A percentile compares a stretch with the other conserved stretches of the same genome.
Evolutionary conservation across 139 green algal genomes (phyloP).

Genomic region (Coelastrella sp.): DNA sequence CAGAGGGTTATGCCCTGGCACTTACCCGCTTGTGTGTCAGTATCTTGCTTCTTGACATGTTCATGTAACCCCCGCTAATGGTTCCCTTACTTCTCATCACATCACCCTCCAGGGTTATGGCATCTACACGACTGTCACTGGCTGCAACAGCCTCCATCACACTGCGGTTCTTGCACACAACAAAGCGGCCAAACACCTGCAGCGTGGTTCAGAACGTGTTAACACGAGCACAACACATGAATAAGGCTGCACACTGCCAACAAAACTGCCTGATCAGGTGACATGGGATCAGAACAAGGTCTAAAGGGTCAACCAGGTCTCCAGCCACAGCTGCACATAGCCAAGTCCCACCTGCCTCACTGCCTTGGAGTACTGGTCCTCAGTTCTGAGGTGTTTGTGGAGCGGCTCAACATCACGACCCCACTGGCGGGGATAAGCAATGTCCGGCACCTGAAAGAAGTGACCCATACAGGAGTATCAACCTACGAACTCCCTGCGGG

Average conservation of each 20-base stretch:
- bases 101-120: conserved; percentile 58
- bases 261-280: background rate
- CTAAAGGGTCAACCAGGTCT: too few relatives aligned
- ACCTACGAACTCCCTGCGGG: background rate
- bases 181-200: conserved; percentile 55
- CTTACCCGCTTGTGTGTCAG: conserved; percentile 37
- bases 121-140: conserved; percentile 47
- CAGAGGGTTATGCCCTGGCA: background rate
- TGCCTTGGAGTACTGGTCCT: conserved; percentile 70
- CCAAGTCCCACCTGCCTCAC: conserved; percentile 67
- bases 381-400: conserved; percentile 77
- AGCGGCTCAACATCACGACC: conserved; percentile 80
- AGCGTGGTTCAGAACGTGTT: background rate
- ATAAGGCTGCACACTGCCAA: too few relatives aligned
- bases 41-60: conserved; percentile 40
- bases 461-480: background rate
- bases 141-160: conserved; percentile 39
- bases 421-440: conserved; percentile 68
- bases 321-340: background rate
- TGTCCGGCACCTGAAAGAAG: conserved; percentile 18
- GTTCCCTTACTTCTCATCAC: conserved; percentile 46
- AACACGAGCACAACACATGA: too few relatives aligned
- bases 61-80: conserved; percentile 36
- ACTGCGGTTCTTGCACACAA: conserved; percentile 54
- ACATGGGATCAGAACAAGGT: too few relatives aligned